These are phyloP conservation scores for Suillus alpinus DNA, from an alignment of 768 basidiomycete genomes.

Conservation along the genomic window DNA sequence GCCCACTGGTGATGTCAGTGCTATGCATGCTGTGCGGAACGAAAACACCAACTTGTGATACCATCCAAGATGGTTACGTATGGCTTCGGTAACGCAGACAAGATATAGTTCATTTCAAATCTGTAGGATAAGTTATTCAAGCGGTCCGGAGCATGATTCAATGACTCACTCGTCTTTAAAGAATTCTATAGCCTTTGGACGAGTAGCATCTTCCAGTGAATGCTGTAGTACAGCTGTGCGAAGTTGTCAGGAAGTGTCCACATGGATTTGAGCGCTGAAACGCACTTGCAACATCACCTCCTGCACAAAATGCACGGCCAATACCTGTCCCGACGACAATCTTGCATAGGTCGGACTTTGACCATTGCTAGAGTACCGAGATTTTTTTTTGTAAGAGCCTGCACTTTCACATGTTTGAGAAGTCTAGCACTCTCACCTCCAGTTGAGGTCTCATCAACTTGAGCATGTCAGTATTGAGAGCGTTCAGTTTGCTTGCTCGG, in stretches of 20 bases:
- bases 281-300: slow-evolving; percentile 90
- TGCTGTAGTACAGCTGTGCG: slow-evolving; percentile 53
- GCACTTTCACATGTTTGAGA: not conserved
- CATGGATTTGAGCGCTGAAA: slow-evolving; percentile 13
- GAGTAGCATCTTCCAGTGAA: slow-evolving; percentile 48
- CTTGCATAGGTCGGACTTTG: slow-evolving; percentile 63
- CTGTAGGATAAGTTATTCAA: slow-evolving; percentile 35
- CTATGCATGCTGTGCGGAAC: slow-evolving; percentile 11
- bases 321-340: slow-evolving; percentile 70
- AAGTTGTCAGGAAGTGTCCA: slow-evolving; percentile 7
- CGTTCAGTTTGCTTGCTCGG: slow-evolving; percentile 76
- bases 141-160: slow-evolving; percentile 6
- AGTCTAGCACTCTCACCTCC: slow-evolving; percentile 52
- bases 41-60: slow-evolving; percentile 66
- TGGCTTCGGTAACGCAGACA: slow-evolving; percentile 75
- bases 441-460: slow-evolving; percentile 66
- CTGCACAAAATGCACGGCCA: slow-evolving; percentile 86
- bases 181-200: slow-evolving; percentile 71
- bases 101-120: slow-evolving; percentile 75
- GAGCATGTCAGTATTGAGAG: slow-evolving; percentile 80
- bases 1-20: slow-evolving; percentile 62
- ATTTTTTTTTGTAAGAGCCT: slow-evolving; percentile 8
- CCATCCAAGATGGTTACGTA: slow-evolving; percentile 92
- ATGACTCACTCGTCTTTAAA: slow-evolving; percentile 82
- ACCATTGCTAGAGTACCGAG: slow-evolving; percentile 59